These are phyloP conservation scores for Volutella citrinella DNA, from an alignment of 2,329 filamentous ascomycete species.

Conservation along the genomic window DNA sequence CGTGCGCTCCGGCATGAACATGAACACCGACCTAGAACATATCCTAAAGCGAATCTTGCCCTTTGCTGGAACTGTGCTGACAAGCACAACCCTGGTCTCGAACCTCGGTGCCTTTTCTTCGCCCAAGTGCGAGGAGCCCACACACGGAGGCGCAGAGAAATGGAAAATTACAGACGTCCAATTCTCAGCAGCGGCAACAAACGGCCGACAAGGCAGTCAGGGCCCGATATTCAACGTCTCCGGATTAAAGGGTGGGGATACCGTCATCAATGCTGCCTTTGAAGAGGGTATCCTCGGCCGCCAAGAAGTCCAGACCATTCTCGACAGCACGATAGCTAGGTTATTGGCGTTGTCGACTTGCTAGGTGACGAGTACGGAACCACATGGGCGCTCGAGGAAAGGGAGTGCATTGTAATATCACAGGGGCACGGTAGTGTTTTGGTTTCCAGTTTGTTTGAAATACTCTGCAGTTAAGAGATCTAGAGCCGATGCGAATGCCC, in stretches of 20 bases:
- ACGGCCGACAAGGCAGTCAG: conserved; percentile 9
- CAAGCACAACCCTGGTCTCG: conserved; percentile 10
- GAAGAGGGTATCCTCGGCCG: conserved; percentile 7
- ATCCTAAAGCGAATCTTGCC: conserved; percentile 8
- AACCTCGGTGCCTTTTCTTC: conserved; percentile 12
- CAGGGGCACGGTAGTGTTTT: too few species aligned
- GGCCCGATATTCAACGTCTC: conserved; percentile 10
- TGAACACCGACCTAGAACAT: conserved; percentile 6
- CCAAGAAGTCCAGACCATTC: too few species aligned
- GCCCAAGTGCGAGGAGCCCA: background rate
- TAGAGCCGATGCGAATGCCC: too few species aligned
- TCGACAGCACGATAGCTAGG: too few species aligned
- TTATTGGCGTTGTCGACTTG: too few species aligned
- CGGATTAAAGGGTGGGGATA: conserved; percentile 2
- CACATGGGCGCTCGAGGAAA: too few species aligned
- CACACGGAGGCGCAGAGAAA: background rate
- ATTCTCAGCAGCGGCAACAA: conserved; percentile 9
- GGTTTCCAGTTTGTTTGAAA: too few species aligned
- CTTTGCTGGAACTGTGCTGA: conserved; percentile 4
- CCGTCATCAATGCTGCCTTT: conserved; percentile 9
- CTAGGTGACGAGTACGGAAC: too few species aligned
- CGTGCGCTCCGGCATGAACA: background rate
- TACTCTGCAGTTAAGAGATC: too few species aligned
- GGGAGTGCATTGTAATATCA: too few species aligned
- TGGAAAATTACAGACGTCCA: conserved; percentile 13